phyloP scores from a whole-genome alignment of 1,284 basidiomycete genomes.

The Heterobasidion parviporum region DNA sequence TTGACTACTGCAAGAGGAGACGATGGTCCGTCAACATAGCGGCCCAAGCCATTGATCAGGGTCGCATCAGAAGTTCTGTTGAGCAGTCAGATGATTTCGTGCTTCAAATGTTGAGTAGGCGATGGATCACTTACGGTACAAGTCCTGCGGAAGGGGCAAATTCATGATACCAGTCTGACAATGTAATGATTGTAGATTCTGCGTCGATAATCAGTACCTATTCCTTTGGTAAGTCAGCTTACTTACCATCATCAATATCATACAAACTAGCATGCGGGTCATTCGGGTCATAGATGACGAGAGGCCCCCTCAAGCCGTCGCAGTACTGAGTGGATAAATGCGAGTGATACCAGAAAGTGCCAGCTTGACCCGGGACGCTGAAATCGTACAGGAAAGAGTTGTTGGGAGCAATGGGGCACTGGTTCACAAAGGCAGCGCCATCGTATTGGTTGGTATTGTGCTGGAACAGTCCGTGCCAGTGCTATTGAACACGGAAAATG shows the following conservation, averaged over 20 bases:
- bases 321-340: slow-evolving; percentile 32
- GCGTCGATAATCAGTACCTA: background rate
- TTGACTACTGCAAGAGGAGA: slow-evolving; percentile 25
- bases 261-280: slow-evolving; percentile 30
- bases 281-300: slow-evolving; percentile 33
- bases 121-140: background rate
- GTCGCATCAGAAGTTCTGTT: slow-evolving; percentile 23
- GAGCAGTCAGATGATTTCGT: too few species aligned
- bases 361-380: slow-evolving; percentile 21
- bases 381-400: slow-evolving; percentile 36
- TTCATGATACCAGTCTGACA: slow-evolving; percentile 31
- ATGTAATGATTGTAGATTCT: slow-evolving; percentile 28
- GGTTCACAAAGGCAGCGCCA: slow-evolving; percentile 29
- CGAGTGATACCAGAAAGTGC: slow-evolving; percentile 19
- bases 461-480: slow-evolving; percentile 30
- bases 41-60: slow-evolving; percentile 41
- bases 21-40: slow-evolving; percentile 25
- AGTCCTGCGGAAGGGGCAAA: slow-evolving; percentile 11
- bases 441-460: slow-evolving; percentile 14
- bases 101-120: background rate
- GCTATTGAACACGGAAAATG: slow-evolving; percentile 13
- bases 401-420: slow-evolving; percentile 43
- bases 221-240: background rate
- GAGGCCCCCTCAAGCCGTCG: slow-evolving; percentile 26
- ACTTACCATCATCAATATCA: slow-evolving; percentile 32